Evolutionary conservation across 2,329 filamentous ascomycete species (phyloP), one percentile per base, ranked within the genome.

Genomic region (Ceratocystis albifundus): DNA sequence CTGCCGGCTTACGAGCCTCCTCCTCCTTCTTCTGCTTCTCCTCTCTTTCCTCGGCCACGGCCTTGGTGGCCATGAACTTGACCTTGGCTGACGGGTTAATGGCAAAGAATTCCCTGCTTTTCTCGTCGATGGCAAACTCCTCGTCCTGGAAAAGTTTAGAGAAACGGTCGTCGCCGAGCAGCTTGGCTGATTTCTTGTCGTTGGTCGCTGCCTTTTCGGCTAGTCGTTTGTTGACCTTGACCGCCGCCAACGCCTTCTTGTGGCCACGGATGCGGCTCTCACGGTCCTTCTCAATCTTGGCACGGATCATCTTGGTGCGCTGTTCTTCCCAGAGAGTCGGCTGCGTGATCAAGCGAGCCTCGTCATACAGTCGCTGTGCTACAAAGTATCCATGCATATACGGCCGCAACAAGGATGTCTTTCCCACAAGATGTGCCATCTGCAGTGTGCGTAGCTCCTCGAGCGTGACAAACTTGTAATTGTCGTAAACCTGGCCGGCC

Each of bases 301-400:
- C 90, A 75, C 93, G 90, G 71, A 99, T 86, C 70, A 88, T 87
- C 80, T 96, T 96, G 68, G 87, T 86, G 67, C 91, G 84, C 75
- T 97, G 90, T 72, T 97, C 90, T 74, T 96, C 90, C 82, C 89
- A 96, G 64, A 95, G 83, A 73, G 95, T 95, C 0, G 94, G 94
- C 76, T 97, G 96, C 62, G 89, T 88, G 71, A 97, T 96, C 68
- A 99, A 79, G 66, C 89, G 82, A 20, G 94, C 94, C 75, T 99
- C 92, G 74, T 99, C 95, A 75, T 99, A 97, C 30, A 99, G 78
- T 73, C 92, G 90, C 71, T 95, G 93, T 45, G 89, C 90, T 62
- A 99, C 92, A 77, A 99, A 99, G 80, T 94, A 97, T 71, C 94
- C 95, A 74, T 99, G 94, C 95, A 99, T 99, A 74, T 99, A 99